Conservation (phyloP, 371 early-diverging fungal species). For the Chytridium lagenaria region DNA sequence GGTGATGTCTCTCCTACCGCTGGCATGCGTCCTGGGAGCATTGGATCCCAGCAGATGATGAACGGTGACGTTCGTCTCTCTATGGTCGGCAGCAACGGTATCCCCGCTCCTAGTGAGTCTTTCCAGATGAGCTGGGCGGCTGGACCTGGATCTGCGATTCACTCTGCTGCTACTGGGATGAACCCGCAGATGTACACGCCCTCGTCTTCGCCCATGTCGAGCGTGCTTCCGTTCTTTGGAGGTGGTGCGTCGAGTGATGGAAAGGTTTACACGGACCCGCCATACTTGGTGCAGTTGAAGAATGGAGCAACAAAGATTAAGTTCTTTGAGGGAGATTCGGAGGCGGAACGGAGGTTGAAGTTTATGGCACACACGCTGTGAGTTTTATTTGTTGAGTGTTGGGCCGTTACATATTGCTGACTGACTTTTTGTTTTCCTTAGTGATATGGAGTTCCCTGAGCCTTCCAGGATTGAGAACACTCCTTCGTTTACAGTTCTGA, state of each 20-base stretch:
- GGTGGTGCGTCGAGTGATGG: neutral
- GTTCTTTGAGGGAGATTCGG: slow-evolving; percentile 77
- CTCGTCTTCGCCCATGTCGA: neutral
- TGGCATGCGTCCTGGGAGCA: too few species aligned
- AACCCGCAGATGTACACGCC: too few species aligned
- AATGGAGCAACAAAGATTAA: slow-evolving; percentile 77
- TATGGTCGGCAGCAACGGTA: too few species aligned
- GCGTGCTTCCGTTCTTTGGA: neutral
- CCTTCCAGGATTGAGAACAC: slow-evolving; percentile 81
- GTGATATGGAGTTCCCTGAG: slow-evolving; percentile 75
- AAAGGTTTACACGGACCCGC: slow-evolving; percentile 57
- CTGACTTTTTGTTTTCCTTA: neutral
- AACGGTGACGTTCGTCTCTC: too few species aligned
- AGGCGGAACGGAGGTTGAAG: slow-evolving; percentile 84
- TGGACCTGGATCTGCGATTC: too few species aligned
- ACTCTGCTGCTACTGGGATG: too few species aligned
- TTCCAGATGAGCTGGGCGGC: too few species aligned
- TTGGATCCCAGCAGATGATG: too few species aligned
- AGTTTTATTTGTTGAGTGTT: neutral
- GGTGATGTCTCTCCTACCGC: too few species aligned
- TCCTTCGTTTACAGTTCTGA: slow-evolving; percentile 85
- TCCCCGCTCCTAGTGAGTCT: too few species aligned
- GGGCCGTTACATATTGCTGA: neutral
- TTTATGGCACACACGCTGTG: slow-evolving; percentile 85
- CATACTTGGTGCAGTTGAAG: slow-evolving; percentile 83